Evolutionary conservation across 345 rosid genomes (phyloP).

Genomic region (Lenwebbia sp.): DNA sequence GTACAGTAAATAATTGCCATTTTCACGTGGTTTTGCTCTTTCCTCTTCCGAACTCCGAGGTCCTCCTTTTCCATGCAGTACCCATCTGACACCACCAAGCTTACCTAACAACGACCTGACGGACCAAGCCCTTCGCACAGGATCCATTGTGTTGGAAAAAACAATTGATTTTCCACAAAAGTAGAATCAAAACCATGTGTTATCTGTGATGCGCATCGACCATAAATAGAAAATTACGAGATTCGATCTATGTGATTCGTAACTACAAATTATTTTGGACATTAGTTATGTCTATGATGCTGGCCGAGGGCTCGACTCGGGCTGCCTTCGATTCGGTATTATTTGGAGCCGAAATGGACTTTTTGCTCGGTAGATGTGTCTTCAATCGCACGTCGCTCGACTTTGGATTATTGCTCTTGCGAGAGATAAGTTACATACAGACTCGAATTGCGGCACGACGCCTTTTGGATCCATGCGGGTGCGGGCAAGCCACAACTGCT

Average conservation of each 20-base stretch:
- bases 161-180: neutral
- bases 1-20: neutral
- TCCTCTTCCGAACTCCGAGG: neutral
- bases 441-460: neutral
- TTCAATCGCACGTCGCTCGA: neutral
- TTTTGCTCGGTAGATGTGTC: neutral
- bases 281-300: neutral
- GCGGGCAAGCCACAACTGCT: neutral
- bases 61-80: neutral
- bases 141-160: neutral
- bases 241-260: neutral
- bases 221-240: neutral
- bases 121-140: neutral
- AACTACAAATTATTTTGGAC: too few species aligned
- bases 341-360: neutral
- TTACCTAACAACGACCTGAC: neutral
- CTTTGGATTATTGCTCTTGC: neutral
- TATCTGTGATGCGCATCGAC: neutral
- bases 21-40: constrained; percentile 1
- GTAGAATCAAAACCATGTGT: neutral
- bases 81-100: neutral
- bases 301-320: neutral
- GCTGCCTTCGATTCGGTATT: neutral
- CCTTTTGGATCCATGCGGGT: neutral
- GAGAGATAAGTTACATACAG: too few species aligned